A percentile compares a stretch with the other conserved stretches of the same genome.
These are phyloP conservation scores for Halenospora varia DNA, from an alignment of 495 filamentous ascomycete genomes.

Conservation along the genomic window DNA sequence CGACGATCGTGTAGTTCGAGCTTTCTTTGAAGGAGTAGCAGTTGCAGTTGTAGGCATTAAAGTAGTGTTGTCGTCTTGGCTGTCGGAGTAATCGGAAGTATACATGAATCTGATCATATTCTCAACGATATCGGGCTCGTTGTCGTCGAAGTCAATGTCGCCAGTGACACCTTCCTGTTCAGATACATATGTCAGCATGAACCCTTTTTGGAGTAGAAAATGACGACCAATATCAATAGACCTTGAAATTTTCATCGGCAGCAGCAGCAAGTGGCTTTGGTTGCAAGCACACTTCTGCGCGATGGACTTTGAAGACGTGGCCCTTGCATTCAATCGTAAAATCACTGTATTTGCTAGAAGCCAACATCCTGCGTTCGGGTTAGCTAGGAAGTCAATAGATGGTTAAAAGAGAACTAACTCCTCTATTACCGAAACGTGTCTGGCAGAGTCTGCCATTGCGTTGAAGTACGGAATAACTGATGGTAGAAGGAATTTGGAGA, in stretches of 20 bases:
- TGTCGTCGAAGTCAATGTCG: conserved; percentile 14
- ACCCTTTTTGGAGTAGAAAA: not conserved
- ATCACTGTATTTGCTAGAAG: conserved; percentile 32
- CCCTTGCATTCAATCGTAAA: conserved; percentile 32
- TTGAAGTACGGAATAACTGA: too few species aligned
- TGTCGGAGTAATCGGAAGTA: too few species aligned
- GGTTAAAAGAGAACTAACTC: not conserved
- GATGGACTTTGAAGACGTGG: conserved; percentile 35
- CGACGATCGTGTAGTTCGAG: too few species aligned
- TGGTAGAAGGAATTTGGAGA: too few species aligned
- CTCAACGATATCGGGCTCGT: conserved; percentile 30
- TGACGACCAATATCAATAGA: conserved; percentile 18
- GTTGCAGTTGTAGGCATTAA: too few species aligned
- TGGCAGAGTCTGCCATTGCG: not conserved
- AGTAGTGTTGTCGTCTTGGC: too few species aligned
- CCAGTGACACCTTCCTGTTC: conserved; percentile 18
- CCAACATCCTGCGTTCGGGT: not conserved
- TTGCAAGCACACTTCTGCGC: conserved; percentile 33
- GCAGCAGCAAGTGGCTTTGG: conserved; percentile 35
- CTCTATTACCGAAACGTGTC: not conserved
- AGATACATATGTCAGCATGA: not conserved
- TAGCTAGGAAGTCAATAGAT: not conserved
- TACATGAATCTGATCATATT: conserved; percentile 36
- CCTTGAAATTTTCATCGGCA: conserved; percentile 31
- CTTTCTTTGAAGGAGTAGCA: too few species aligned